Percentiles rank a stretch among this genome's conserved stretches.
phyloP scores from a whole-genome alignment of 306 rosid genomes.

The Begonia masoniana region DNA sequence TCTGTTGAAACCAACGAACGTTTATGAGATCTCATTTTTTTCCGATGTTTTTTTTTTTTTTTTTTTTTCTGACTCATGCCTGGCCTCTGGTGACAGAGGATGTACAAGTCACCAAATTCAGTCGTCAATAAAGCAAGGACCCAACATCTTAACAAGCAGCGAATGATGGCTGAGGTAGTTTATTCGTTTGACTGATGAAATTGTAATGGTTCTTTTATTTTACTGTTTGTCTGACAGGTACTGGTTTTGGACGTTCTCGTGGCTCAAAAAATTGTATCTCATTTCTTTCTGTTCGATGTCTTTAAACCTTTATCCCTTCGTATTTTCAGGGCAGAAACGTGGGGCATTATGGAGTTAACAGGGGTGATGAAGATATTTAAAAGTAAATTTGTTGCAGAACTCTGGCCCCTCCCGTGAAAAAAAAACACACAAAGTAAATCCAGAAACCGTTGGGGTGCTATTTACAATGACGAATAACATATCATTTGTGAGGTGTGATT shows the following conservation, averaged over 20 bases:
- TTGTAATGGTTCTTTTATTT: background rate
- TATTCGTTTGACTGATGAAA: background rate
- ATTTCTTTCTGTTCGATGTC: too few species aligned
- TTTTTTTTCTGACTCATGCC: background rate
- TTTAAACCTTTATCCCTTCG: background rate
- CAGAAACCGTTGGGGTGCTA: too few species aligned
- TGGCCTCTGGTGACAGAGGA: conserved; percentile 36
- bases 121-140: conserved; percentile 77
- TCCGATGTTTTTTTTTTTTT: too few species aligned
- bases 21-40: too few species aligned
- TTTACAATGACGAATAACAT: too few species aligned
- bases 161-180: conserved; percentile 61
- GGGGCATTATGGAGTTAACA: conserved; percentile 54
- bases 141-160: conserved; percentile 65
- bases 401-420: background rate
- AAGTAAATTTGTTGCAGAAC: background rate
- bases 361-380: conserved; percentile 34
- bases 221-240: background rate
- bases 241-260: background rate
- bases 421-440: too few species aligned
- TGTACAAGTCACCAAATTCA: conserved; percentile 82
- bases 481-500: too few species aligned
- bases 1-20: too few species aligned
- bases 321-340: conserved; percentile 56
- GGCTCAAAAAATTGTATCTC: too few species aligned